These are phyloP conservation scores for Cucurbita argyrosperma DNA, from an alignment of 306 rosid genomes.

Conservation along the genomic window DNA sequence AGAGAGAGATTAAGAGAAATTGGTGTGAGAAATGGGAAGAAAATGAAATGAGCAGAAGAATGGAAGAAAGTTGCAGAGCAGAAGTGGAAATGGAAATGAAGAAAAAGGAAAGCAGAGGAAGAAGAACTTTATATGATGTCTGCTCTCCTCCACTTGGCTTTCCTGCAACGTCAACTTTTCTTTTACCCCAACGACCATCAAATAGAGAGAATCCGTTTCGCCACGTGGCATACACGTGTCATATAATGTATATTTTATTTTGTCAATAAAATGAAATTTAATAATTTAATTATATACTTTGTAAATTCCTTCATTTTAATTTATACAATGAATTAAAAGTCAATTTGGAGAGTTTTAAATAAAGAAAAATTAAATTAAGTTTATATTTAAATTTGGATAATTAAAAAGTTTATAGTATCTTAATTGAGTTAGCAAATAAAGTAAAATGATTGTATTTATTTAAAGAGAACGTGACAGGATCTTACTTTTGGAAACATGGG, in stretches of 20 bases:
- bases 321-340: not conserved
- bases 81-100: slow-evolving; percentile 7
- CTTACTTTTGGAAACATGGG: slow-evolving; percentile 3
- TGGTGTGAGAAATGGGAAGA: not conserved
- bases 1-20: not conserved
- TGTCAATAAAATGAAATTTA: not conserved
- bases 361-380: not conserved
- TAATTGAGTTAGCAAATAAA: not conserved
- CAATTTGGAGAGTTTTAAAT: not conserved
- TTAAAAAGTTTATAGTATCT: not conserved
- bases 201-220: not conserved
- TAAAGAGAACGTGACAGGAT: not conserved
- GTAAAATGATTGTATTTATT: not conserved
- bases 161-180: slow-evolving; percentile 14
- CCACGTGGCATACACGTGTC: not conserved
- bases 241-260: not conserved
- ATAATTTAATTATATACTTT: not conserved
- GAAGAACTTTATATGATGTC: slow-evolving; percentile 5
- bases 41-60: not conserved
- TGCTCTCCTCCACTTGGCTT: not conserved
- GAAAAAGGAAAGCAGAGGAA: not conserved
- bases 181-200: not conserved
- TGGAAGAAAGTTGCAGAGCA: not conserved
- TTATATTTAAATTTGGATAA: not conserved
- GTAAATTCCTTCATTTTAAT: not conserved